Evolutionary conservation across 257 asterid species (phyloP).

Genomic region (Pogostemon cablin): DNA sequence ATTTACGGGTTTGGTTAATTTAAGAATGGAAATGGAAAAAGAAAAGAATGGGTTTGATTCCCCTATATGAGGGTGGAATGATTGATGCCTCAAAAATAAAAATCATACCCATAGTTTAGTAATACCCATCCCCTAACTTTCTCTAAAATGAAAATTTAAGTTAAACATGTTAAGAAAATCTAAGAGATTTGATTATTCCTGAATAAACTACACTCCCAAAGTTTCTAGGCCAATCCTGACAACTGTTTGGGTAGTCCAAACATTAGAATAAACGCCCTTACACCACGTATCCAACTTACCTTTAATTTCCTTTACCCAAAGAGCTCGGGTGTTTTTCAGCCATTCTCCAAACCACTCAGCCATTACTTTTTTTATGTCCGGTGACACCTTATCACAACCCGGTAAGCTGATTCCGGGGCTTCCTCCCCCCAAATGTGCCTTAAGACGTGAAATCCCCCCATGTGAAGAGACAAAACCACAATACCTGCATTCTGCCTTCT

Average conservation of each 20-base stretch:
- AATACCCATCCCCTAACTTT: not conserved
- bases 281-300: conserved; percentile 31
- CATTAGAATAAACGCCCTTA: not conserved
- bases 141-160: not conserved
- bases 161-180: not conserved
- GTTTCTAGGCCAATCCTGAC: not conserved
- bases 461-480: conserved; percentile 57
- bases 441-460: conserved; percentile 67
- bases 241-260: conserved; percentile 4
- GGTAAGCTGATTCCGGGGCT: conserved; percentile 44
- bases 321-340: conserved; percentile 45
- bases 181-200: not conserved
- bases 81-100: too few species aligned
- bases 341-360: conserved; percentile 49
- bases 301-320: conserved; percentile 47
- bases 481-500: conserved; percentile 53
- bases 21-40: not conserved
- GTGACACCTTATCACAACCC: conserved; percentile 51
- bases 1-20: not conserved
- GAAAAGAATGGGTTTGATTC: too few species aligned
- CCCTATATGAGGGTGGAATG: too few species aligned
- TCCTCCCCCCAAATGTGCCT: conserved; percentile 69
- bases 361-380: conserved; percentile 49
- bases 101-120: too few species aligned
- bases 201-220: not conserved